Percentiles rank a stretch among this genome's conserved stretches.
Evolutionary conservation across 2,329 filamentous ascomycete species (phyloP).

Genomic region (Aspergillus puulaauensis): DNA sequence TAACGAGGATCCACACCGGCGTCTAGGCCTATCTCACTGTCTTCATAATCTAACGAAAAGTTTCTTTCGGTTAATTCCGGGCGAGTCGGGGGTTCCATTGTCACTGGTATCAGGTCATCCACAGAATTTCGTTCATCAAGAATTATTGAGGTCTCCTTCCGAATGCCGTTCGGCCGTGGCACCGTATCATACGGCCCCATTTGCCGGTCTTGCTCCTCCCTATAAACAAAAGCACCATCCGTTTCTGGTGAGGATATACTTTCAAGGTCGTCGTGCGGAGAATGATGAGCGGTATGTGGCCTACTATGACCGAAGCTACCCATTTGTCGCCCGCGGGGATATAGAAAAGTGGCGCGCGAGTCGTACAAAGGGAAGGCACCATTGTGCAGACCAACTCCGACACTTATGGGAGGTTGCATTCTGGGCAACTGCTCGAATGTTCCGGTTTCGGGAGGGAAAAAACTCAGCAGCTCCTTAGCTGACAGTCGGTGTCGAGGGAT

Average conservation of each 20-base stretch:
- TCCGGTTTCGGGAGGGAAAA: conserved; percentile 58
- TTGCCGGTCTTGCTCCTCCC: not conserved
- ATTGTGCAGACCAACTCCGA: conserved; percentile 21
- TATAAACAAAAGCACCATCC: not conserved
- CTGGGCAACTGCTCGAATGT: conserved; percentile 17
- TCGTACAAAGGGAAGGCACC: conserved; percentile 21
- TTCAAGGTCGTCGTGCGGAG: not conserved
- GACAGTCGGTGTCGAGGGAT: conserved; percentile 71
- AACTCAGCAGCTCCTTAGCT: conserved; percentile 67
- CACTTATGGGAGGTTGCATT: conserved; percentile 15
- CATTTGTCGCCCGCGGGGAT: conserved; percentile 13
- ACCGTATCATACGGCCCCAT: not conserved
- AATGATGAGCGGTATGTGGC: not conserved
- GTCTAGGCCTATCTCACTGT: conserved; percentile 21
- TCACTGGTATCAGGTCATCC: not conserved
- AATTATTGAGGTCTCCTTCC: not conserved
- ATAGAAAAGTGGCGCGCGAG: conserved; percentile 16
- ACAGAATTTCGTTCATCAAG: not conserved
- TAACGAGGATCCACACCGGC: conserved; percentile 15
- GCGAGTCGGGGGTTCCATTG: not conserved
- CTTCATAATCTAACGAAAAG: conserved; percentile 7
- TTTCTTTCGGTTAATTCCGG: not conserved
- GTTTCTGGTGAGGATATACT: not conserved
- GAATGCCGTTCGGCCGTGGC: not conserved
- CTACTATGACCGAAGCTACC: conserved; percentile 2